Conservation (phyloP, 805 yeast species). For the Teunomyces stri region DNA sequence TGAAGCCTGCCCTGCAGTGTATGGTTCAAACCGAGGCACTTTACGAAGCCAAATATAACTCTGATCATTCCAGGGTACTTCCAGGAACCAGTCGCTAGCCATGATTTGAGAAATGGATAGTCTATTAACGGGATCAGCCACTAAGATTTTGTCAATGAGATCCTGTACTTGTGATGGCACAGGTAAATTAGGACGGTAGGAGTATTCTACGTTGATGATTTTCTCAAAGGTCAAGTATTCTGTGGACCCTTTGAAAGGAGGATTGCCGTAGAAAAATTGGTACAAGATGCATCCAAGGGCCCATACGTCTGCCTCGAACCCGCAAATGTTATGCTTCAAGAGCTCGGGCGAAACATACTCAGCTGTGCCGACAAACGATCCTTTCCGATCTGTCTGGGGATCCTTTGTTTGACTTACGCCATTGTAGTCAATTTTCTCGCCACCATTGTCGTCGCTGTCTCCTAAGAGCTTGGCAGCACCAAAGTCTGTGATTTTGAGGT, state of each 20-base stretch:
- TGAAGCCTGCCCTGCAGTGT: constrained; percentile 4
- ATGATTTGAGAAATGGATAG: constrained; percentile 33
- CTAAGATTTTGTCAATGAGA: constrained; percentile 32
- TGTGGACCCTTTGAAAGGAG: constrained; percentile 85
- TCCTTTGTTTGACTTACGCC: constrained; percentile 24
- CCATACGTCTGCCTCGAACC: constrained; percentile 88
- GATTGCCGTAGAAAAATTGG: constrained; percentile 78
- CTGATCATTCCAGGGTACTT: constrained; percentile 40
- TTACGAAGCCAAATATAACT: constrained; percentile 36
- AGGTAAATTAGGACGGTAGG: constrained; percentile 34
- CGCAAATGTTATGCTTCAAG: constrained; percentile 72
- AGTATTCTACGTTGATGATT: constrained; percentile 73
- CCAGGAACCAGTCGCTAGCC: constrained; percentile 35
- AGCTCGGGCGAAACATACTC: constrained; percentile 95
- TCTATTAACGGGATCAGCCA: constrained; percentile 31
- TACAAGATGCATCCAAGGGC: constrained; percentile 87
- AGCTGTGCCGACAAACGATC: constrained; percentile 95
- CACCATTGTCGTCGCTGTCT: constrained; percentile 27
- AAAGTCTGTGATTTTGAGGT: constrained; percentile 90
- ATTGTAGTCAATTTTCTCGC: constrained; percentile 32
- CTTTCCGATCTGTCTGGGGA: constrained; percentile 28
- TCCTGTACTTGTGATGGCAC: constrained; percentile 28
- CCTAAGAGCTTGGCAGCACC: constrained; percentile 89
- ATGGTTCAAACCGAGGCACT: constrained; percentile 29
- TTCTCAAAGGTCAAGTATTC: constrained; percentile 87